A percentile compares a stretch with the other conserved stretches of the same genome.
Evolutionary conservation across 805 yeast species (phyloP).

Genomic region (Metschnikowia colocasiae): DNA sequence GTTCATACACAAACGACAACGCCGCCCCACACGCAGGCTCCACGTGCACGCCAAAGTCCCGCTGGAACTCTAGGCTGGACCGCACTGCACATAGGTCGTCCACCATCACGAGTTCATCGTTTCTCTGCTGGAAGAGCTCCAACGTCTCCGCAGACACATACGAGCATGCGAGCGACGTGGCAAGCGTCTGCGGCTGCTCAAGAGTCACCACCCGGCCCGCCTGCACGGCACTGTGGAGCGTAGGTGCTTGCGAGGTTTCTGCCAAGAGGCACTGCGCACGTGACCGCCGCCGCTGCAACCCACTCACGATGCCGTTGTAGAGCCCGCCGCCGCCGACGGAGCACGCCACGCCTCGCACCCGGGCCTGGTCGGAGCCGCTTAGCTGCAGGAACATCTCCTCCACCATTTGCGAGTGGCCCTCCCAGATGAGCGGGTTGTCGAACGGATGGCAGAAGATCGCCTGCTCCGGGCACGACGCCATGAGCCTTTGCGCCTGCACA

Average conservation of each 20-base stretch:
- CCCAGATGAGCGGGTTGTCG: constrained; percentile 50
- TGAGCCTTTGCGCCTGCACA: constrained; percentile 31
- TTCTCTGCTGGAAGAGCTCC: constrained; percentile 20
- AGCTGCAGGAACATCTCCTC: constrained; percentile 37
- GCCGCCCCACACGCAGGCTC: constrained; percentile 80
- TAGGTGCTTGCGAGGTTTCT: constrained; percentile 63
- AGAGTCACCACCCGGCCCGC: constrained; percentile 44
- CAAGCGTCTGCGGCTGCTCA: constrained; percentile 49
- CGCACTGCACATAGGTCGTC: constrained; percentile 55
- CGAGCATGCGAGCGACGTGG: constrained; percentile 62
- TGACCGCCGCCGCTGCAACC: constrained; percentile 26
- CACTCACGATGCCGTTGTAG: constrained; percentile 49
- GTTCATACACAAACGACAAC: constrained; percentile 47
- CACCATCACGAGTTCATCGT: constrained; percentile 22
- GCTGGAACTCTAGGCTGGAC: constrained; percentile 49
- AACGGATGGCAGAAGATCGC: constrained; percentile 54
- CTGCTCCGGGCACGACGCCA: constrained; percentile 18
- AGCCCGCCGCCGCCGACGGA: constrained; percentile 60
- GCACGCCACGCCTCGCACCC: constrained; percentile 46
- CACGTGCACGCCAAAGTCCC: constrained; percentile 48
- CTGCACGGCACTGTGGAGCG: constrained; percentile 49
- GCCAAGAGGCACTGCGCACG: constrained; percentile 39
- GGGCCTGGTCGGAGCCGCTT: constrained; percentile 14
- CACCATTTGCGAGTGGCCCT: constrained; percentile 44
- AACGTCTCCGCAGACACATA: constrained; percentile 51